These are phyloP conservation scores for Pinus tabuliformis DNA, from an alignment of 75 land plant species.

Conservation along the genomic window DNA sequence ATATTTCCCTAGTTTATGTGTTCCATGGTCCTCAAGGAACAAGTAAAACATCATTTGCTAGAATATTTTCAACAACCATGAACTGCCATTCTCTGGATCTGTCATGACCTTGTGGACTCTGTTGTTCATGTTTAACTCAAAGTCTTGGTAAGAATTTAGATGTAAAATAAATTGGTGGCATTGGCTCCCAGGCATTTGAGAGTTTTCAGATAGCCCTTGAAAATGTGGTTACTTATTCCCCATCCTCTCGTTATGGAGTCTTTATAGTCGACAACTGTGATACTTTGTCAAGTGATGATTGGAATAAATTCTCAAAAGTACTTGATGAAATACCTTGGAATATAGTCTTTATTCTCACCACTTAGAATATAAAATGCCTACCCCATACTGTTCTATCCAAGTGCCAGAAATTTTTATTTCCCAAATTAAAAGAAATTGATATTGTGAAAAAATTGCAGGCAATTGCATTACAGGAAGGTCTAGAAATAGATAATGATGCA, in stretches of 20 bases:
- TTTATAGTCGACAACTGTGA: conserved; percentile 89
- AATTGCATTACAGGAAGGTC: conserved; percentile 63
- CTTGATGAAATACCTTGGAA: conserved; percentile 79
- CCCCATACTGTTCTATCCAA: conserved; percentile 79
- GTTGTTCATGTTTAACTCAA: conserved; percentile 62
- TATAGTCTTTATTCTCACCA: conserved; percentile 72
- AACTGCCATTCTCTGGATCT: conserved; percentile 65
- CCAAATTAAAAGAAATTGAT: conserved; percentile 83
- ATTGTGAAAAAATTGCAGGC: conserved; percentile 63
- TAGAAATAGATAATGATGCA: conserved; percentile 80
- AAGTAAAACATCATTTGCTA: conserved; percentile 89
- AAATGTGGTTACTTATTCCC: conserved; percentile 19
- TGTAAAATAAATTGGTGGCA: conserved; percentile 63
- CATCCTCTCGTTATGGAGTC: conserved; percentile 53
- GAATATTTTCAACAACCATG: conserved; percentile 82
- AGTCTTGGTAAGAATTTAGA: conserved; percentile 17
- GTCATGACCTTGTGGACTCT: conserved; percentile 78
- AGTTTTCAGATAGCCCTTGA: conserved; percentile 47
- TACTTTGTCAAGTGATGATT: conserved; percentile 49
- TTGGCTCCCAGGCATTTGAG: conserved; percentile 44
- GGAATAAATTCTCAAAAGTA: conserved; percentile 77
- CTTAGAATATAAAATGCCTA: conserved; percentile 65
- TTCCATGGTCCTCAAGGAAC: conserved; percentile 98
- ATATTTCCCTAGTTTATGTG: conserved; percentile 72
- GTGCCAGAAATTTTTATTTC: conserved; percentile 89